Evolutionary conservation across 2,329 filamentous ascomycete genomes (phyloP), one percentile per base, ranked within the genome.

Genomic region (Beauveria caledonica): DNA sequence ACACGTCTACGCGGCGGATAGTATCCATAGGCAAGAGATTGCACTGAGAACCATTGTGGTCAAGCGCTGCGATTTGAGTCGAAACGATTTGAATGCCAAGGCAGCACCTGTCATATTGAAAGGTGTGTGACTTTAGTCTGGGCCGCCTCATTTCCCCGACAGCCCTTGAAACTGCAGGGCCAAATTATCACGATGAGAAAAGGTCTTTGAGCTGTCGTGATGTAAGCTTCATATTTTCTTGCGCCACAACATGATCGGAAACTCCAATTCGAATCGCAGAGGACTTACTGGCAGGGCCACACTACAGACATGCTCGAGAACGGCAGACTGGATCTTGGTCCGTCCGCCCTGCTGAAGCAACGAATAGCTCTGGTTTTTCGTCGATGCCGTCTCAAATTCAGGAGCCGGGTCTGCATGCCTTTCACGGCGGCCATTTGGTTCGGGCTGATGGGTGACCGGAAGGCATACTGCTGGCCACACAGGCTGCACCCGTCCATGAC

Each of bases 161-260:
- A 73, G 70, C 0, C 74, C 80, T 3, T 79, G 79, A 0, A 74
- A 82, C 0, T 71, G 76, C 15, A 74, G 69, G 39, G 69, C 50
- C 40, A 70, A 67, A 63, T 66, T 65, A 2, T 25, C 72, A 13
- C 73, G 63, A 66, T 74, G 67, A 10, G 54, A 63, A 6, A 50
- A 63, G 13, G 69, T 74, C 39, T 71, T 72, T 13, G 67, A 63
- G 62, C 66, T 74, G 0, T 69, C 72, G 0, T 74, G 75, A 0
- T 77, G 78, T 0, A 79, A 78, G 62, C 74, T 70, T 0, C 67
- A 83, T 3, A 60, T 83, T n/a, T 71, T 85, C 63, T 84, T 85
- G 66, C 81, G 81, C 1, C 81, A 85, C 65, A 84, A 85, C 63
- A 69, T 85, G 0, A 81, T 84, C 0, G 83, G 82, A 1, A 74